Base-by-base conservation (phyloP, 2,329 filamentous ascomycete genomes). In the Trichoderma cornu-damae region DNA sequence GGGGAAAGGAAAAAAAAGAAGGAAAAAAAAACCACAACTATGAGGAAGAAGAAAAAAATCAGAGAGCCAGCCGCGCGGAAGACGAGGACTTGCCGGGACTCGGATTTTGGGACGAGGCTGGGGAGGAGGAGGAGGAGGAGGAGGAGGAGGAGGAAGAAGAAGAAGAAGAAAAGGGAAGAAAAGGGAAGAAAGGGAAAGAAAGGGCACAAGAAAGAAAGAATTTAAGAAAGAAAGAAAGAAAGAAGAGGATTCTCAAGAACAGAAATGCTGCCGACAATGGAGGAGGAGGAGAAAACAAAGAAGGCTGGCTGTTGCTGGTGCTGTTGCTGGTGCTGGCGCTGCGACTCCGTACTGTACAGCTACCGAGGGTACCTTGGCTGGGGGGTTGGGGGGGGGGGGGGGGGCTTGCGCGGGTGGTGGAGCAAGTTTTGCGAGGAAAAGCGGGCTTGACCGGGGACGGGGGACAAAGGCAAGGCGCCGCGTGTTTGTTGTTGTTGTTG, bases 41-140 rank as follows among this genome's bases (percentile, higher is more conserved):
- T 26, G 5, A 34, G 44, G 22, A 38, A 32, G n/a, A n/a, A n/a
- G n/a, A 46, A 57, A 57, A 44, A 47, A 55, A 49, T 51, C 50
- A 46, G 57, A 50, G 50, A 46, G 34, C 42, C 57, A 59, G 57
- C 57, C 52, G 57, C 57, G 57, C 46, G 57, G 57, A 59, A 40
- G 46, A 59, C 57, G 43, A 38, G 11, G 57, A 55, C 57, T 59
- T 55, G 51, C 51, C 53, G 46, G 57, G 57, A 55, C 50, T 55
- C 51, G 32, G 52, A 51, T 16, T 51, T 56, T 35, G 51, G 20
- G 30, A 40, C 14, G 43, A 43, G 43, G 47, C 16, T 24, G 14
- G 46, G 26, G 47, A 32, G 37, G 35, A 42, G 43, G 28, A 38
- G 26, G 26, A 40, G 20, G 43, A 42, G 37, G 47, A 46, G 20